Base-by-base conservation (phyloP, 495 filamentous ascomycete species). In the Daldinia loculata region DNA sequence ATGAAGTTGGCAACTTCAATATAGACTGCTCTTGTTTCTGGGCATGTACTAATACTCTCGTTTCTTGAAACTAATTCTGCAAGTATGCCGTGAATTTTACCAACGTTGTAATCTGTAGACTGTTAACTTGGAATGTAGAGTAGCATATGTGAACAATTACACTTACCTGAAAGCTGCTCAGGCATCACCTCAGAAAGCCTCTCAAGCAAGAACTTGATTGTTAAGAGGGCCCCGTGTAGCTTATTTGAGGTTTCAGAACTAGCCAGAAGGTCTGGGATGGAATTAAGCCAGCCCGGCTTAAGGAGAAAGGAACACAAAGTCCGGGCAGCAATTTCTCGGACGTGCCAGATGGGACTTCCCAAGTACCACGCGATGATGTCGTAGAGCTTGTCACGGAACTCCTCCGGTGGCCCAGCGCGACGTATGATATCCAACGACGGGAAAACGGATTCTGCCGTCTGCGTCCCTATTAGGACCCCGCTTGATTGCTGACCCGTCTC, bases 301-400 rank as follows among this genome's bases (percentile, higher is more conserved):
- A 87, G 77, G 39, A 92, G 74, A 45, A 94, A 82, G n/a, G 87
- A 87, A 58, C 88, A 89, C 65, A 92, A 84, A 8, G 94, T 92
- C 43, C 91, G 87, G 5, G 95, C 94, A 14, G 95, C 92, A 67
- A 97, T 94, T 74, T 97, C 94, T 61, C 95, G 86, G 22, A 98
- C 89, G 71, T 92, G 89, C 95, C 94, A 98, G 15, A 93, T 84
- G 2, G 85, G 84, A 68, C 91, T 94, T n/a, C 84, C 86, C 30
- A 94, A 81, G 39, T 92, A 88, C 39, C 76, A 73, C 9, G 79
- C 71, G 30, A 93, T 84, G 22, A 82, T 78, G 39, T 71, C 70
- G 56, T 80, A 76, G 12, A 92, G 82, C 61, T 80, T 79, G 2
- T 78, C 75, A 14, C 76, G 74, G 32, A 76, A 72, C 8, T 83